Conservation (phyloP, 192 early-diverging fungal genomes). For the Podila clonocystis region DNA sequence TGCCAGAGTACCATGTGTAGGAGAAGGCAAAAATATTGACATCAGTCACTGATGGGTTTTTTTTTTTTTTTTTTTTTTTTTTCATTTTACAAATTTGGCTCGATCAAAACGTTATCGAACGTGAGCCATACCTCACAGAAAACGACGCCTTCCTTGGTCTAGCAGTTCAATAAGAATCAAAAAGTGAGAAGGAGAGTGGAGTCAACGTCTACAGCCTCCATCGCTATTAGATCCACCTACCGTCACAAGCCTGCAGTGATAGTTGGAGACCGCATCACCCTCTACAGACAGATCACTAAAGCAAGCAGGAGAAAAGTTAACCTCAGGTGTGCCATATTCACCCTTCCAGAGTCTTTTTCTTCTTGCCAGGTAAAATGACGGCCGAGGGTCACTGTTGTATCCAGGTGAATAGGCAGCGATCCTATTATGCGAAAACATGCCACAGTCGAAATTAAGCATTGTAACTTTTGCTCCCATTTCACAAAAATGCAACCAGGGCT, state of each 20-base stretch:
- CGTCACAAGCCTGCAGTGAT: constrained; percentile 21
- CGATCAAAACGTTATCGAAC: not conserved
- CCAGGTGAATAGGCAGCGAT: constrained; percentile 14
- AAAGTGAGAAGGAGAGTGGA: not conserved
- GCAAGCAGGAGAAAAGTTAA: not conserved
- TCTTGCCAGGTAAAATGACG: constrained; percentile 25
- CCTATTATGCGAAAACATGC: not conserved
- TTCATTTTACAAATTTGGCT: too few relatives aligned
- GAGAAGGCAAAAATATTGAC: not conserved
- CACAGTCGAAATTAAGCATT: too few relatives aligned
- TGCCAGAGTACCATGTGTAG: not conserved
- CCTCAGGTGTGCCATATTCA: not conserved
- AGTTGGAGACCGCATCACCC: constrained; percentile 14
- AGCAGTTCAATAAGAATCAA: not conserved
- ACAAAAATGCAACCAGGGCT: not conserved
- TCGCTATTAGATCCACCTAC: not conserved
- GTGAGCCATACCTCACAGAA: constrained; percentile 22
- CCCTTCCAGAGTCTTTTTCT: not conserved
- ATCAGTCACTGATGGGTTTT: not conserved
- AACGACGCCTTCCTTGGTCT: constrained; percentile 26
- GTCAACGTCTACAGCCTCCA: not conserved
- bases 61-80: too few relatives aligned
- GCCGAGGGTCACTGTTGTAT: constrained; percentile 2
- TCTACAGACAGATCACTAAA: constrained; percentile 18
- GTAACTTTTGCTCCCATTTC: not conserved